These are phyloP conservation scores for Inga leiocalycina DNA, from an alignment of 306 rosid genomes.

Conservation along the genomic window DNA sequence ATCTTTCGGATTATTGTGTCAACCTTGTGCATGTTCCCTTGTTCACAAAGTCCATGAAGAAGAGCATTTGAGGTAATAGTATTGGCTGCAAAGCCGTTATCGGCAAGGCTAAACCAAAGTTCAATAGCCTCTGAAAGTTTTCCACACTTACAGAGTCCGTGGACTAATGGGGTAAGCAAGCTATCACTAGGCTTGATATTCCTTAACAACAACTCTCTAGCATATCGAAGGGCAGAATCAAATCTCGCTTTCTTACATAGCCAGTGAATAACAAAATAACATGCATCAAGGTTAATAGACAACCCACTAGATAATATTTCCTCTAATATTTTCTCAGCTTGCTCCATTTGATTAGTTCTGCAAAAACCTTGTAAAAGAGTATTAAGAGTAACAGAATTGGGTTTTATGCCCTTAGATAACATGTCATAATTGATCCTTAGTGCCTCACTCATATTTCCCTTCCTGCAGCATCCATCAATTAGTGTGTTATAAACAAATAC, in stretches of 20 bases:
- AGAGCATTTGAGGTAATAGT: constrained; percentile 65
- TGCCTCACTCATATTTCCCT: constrained; percentile 57
- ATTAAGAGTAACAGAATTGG: constrained; percentile 63
- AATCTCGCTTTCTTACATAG: constrained; percentile 52
- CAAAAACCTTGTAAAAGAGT: constrained; percentile 64
- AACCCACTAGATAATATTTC: constrained; percentile 44
- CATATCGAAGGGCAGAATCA: constrained; percentile 52
- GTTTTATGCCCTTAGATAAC: constrained; percentile 55
- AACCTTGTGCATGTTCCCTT: constrained; percentile 51
- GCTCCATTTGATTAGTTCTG: constrained; percentile 54
- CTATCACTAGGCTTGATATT: constrained; percentile 56
- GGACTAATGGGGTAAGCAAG: constrained; percentile 60
- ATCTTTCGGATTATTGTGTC: constrained; percentile 41
- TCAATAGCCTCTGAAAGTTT: constrained; percentile 59
- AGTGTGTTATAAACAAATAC: constrained; percentile 59
- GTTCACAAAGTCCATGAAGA: constrained; percentile 66
- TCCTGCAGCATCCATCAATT: constrained; percentile 66
- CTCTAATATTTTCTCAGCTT: constrained; percentile 48
- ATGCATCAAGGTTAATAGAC: constrained; percentile 51
- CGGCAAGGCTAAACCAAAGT: constrained; percentile 71
- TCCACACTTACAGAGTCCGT: constrained; percentile 62
- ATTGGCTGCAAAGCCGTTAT: constrained; percentile 62
- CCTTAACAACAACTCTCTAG: constrained; percentile 46
- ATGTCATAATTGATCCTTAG: constrained; percentile 59
- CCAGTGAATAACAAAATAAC: constrained; percentile 49